These are phyloP conservation scores for Eucalyptus pauciflora DNA, from an alignment of 345 rosid species.

Conservation along the genomic window DNA sequence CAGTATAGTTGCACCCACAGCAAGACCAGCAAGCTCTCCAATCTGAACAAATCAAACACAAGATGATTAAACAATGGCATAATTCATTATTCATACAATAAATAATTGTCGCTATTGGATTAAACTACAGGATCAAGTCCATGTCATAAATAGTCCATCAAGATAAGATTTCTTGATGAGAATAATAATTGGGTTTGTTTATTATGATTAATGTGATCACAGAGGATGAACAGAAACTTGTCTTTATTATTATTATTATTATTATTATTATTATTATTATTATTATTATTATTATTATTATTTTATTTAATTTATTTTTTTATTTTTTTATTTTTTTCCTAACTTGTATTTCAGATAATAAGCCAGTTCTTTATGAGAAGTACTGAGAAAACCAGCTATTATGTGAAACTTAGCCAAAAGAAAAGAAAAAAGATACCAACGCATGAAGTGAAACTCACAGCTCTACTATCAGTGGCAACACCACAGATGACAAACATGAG, in stretches of 20 bases:
- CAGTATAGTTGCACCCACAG: slow-evolving; percentile 76
- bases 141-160: background rate
- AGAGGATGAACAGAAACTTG: background rate
- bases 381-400: background rate
- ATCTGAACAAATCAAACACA: slow-evolving; percentile 23
- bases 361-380: background rate
- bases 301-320: too few relatives aligned
- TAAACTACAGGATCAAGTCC: background rate
- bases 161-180: background rate
- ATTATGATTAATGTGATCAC: background rate
- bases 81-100: background rate
- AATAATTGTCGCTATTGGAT: background rate
- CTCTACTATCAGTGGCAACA: slow-evolving; percentile 88
- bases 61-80: background rate
- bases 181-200: background rate
- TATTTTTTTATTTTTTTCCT: background rate
- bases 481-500: slow-evolving; percentile 86
- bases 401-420: background rate
- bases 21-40: slow-evolving; percentile 94
- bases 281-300: too few relatives aligned
- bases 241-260: background rate
- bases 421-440: background rate
- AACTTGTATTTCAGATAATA: background rate
- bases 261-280: too few relatives aligned
- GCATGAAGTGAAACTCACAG: slow-evolving; percentile 28